Evolutionary conservation across 495 filamentous ascomycete genomes (phyloP), one percentile per base, ranked within the genome.

Genomic region (Pyrenopolyporus hunteri): DNA sequence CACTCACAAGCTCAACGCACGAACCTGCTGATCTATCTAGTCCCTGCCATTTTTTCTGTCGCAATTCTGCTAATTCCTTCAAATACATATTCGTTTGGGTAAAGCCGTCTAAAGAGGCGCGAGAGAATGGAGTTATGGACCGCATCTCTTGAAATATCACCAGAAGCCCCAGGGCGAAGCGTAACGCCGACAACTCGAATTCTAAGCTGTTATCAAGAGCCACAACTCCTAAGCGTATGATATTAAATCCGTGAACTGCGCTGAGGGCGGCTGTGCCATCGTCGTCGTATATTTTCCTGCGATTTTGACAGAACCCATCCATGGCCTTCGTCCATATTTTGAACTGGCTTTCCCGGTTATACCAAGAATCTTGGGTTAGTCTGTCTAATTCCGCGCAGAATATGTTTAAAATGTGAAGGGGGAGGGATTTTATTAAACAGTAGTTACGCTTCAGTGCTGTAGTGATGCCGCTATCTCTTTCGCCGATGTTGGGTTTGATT

Each of bases 1-100:
- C 1, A 32, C 47, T 59, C 39, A 59, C 56, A 16, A 52, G 28
- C n/a, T 39, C 36, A 8, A 59, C 39, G 39, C 43, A 14, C 4
- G 16, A 9, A 2, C 9, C 14, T 6, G 32, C 39, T 10, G 7
- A 31, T 8, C 45, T 13, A 0, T 39, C 29, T 13, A 51, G 9
- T 2, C 20, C 46, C 7, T 59, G 7, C 19, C 4, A 31, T 16
- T 23, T 51, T 3, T 28, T 22, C 13, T 45, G 39, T 2, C 56
- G 47, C 6, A 46, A 45, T 9, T 1, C 6, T 22, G 31, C 56
- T 3, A 29, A 33, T 10, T 7, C 23, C 6, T 42, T 9, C 26
- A 51, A 14, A 16, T 51, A n/a, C n/a, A 9, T 20, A 14, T 6
- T 23, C 11, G 6, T 43, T 35, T 26, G 13, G 31, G 20, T 9